phyloP scores from a whole-genome alignment of 768 basidiomycete species.

The Tephrocybe sp. region DNA sequence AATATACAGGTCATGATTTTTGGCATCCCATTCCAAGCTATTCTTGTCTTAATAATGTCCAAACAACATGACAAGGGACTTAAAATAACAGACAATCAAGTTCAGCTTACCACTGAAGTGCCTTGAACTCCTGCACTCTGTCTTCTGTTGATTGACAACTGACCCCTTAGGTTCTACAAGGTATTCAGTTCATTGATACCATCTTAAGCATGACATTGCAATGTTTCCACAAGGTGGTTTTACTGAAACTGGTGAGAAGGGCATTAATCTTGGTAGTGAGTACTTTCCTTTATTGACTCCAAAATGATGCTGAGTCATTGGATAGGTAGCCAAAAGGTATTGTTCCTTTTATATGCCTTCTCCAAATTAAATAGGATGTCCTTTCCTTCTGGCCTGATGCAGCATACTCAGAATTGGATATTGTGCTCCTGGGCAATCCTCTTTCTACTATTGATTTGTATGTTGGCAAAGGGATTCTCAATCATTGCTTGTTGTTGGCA shows the following conservation, averaged over 20 bases:
- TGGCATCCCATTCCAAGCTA: slow-evolving; percentile 58
- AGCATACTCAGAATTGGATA: slow-evolving; percentile 69
- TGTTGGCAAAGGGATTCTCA: slow-evolving; percentile 65
- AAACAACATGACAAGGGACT: slow-evolving; percentile 54
- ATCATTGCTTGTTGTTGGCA: slow-evolving; percentile 57
- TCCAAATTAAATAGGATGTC: not conserved
- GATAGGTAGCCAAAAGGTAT: slow-evolving; percentile 35
- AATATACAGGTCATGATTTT: slow-evolving; percentile 44
- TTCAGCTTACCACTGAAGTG: slow-evolving; percentile 63
- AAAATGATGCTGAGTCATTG: not conserved
- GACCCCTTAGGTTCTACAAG: slow-evolving; percentile 50
- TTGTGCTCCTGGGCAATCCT: slow-evolving; percentile 81
- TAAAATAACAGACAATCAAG: slow-evolving; percentile 64
- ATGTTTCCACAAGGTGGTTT: slow-evolving; percentile 68
- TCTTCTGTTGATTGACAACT: slow-evolving; percentile 1
- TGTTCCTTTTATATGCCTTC: not conserved
- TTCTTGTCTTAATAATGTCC: slow-evolving; percentile 54
- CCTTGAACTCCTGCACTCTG: not conserved
- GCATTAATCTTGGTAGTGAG: slow-evolving; percentile 63
- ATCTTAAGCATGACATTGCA: slow-evolving; percentile 67
- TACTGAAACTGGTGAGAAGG: slow-evolving; percentile 78
- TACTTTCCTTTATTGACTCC: not conserved
- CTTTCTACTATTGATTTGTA: slow-evolving; percentile 79
- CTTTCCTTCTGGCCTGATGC: slow-evolving; percentile 62
- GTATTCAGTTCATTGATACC: slow-evolving; percentile 73